Conservation (phyloP, 768 basidiomycete species). For the Russula virescens region DNA sequence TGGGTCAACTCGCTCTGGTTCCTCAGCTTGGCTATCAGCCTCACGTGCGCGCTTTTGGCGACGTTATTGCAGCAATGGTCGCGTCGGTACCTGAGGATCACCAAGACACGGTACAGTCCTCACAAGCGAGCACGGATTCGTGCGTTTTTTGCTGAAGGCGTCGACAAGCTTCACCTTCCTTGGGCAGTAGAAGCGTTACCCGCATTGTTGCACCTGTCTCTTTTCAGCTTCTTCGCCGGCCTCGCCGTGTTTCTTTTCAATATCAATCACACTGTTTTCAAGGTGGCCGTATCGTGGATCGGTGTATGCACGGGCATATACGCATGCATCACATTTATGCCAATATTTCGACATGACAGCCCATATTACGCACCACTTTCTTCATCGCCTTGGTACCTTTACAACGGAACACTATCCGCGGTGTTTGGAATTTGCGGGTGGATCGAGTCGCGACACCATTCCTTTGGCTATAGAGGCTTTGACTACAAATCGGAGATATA, state of each 20-base stretch:
- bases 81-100: conserved; percentile 31
- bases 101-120: conserved; percentile 29
- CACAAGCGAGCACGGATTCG: conserved; percentile 39
- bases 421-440: neutral
- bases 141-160: conserved; percentile 34
- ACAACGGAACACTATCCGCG: neutral
- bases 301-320: conserved; percentile 16
- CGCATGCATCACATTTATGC: conserved; percentile 12
- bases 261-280: conserved; percentile 22
- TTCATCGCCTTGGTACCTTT: neutral
- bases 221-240: conserved; percentile 48
- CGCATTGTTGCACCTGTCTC: conserved; percentile 42
- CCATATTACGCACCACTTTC: conserved; percentile 13
- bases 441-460: too few species aligned
- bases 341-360: conserved; percentile 8
- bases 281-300: conserved; percentile 5
- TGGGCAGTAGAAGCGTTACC: conserved; percentile 41
- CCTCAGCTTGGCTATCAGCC: conserved; percentile 33
- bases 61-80: conserved; percentile 49
- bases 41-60: conserved; percentile 40
- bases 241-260: conserved; percentile 41
- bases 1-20: conserved; percentile 43
- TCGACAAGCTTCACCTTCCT: conserved; percentile 37
- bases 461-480: too few species aligned
- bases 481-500: too few species aligned